Evolutionary conservation across 2,329 filamentous ascomycete genomes (phyloP).

Genomic region (Fusarium concolor): DNA sequence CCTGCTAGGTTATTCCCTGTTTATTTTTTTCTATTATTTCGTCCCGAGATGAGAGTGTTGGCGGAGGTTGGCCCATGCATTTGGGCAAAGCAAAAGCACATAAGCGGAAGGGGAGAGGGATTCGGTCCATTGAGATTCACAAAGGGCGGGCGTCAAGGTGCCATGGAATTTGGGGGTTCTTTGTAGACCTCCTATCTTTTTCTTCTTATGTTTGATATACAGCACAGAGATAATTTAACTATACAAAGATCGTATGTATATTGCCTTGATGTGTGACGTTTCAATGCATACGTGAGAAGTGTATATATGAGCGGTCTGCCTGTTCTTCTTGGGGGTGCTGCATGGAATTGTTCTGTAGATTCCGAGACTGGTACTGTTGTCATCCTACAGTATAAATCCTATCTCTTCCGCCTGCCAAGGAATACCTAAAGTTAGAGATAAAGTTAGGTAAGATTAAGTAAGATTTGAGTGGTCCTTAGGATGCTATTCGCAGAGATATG

Average conservation of each 20-base stretch:
- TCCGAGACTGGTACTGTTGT: neutral
- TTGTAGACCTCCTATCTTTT: slow-evolving; percentile 24
- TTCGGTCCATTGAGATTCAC: slow-evolving; percentile 42
- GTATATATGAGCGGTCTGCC: neutral
- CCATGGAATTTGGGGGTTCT: slow-evolving; percentile 39
- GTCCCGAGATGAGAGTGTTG: slow-evolving; percentile 35
- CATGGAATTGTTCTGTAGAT: neutral
- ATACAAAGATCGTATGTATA: slow-evolving; percentile 23
- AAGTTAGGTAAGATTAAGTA: no score
- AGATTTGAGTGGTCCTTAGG: no score
- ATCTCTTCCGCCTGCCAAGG: no score
- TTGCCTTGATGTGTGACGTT: neutral
- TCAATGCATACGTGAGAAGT: neutral
- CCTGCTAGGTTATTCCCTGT: slow-evolving; percentile 25
- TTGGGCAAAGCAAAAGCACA: slow-evolving; percentile 37
- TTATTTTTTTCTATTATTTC: slow-evolving; percentile 20
- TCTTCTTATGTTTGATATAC: slow-evolving; percentile 33
- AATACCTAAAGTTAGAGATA: no score
- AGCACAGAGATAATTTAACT: slow-evolving; percentile 27
- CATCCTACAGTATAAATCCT: no score
- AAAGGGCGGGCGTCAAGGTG: slow-evolving; percentile 46
- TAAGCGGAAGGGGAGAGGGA: slow-evolving; percentile 23
- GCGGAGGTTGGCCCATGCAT: slow-evolving; percentile 19
- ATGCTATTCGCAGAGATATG: no score
- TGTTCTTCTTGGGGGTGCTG: no score